Percentiles rank a stretch among this genome's conserved stretches.
Evolutionary conservation across 2,329 filamentous ascomycete genomes (phyloP).

Genomic region (Claviceps pusilla): DNA sequence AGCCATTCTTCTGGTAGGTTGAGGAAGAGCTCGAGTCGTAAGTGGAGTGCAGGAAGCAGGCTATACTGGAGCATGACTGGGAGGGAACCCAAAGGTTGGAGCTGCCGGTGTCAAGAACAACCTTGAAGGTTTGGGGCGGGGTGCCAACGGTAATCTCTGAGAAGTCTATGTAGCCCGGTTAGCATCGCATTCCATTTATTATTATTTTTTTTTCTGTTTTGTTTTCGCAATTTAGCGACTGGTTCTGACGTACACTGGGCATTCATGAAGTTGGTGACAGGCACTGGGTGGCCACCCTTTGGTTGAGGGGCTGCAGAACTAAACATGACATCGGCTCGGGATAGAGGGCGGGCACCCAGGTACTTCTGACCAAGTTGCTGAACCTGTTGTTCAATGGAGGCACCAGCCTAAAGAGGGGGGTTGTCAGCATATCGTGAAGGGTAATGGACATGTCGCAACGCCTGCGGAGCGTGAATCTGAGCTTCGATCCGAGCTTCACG

Average conservation of each 20-base stretch:
- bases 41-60: constrained; percentile 93
- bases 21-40: constrained; percentile 85
- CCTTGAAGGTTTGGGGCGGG: constrained; percentile 92
- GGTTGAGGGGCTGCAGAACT: constrained; percentile 53
- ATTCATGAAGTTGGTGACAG: constrained; percentile 95
- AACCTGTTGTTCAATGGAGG: constrained; percentile 68
- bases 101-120: constrained; percentile 94
- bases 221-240: too few species aligned
- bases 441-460: constrained; percentile 1
- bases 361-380: constrained; percentile 88
- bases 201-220: not conserved
- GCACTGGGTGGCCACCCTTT: constrained; percentile 61
- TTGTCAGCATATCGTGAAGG: constrained; percentile 2
- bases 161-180: constrained; percentile 51
- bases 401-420: constrained; percentile 41
- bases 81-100: constrained; percentile 99
- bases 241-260: constrained; percentile 65
- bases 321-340: constrained; percentile 64
- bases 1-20: constrained; percentile 87
- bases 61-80: constrained; percentile 78
- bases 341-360: constrained; percentile 59
- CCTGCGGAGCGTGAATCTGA: not conserved
- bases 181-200: not conserved
- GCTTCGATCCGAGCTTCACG: not conserved
- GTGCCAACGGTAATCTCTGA: constrained; percentile 88